phyloP scores from a whole-genome alignment of 2,329 filamentous ascomycete genomes.

The Tolypocladium tundrense region DNA sequence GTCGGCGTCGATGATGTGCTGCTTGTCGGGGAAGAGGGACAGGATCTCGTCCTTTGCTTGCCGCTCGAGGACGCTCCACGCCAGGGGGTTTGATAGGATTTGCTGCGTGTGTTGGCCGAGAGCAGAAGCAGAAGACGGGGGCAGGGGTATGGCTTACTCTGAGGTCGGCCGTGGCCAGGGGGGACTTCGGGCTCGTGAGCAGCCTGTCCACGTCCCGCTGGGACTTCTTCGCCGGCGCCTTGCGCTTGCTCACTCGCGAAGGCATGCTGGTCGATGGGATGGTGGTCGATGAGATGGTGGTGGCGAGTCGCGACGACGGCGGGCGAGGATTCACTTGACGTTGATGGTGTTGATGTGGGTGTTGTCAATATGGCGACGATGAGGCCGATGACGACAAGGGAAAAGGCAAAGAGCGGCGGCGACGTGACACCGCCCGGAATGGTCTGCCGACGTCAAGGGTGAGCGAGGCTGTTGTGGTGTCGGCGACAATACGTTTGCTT shows the following conservation, averaged over 20 bases:
- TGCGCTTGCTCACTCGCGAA: slow-evolving; percentile 44
- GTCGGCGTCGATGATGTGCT: slow-evolving; percentile 25
- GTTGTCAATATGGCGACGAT: not conserved
- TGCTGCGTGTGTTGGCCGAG: slow-evolving; percentile 13
- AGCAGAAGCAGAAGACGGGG: not conserved
- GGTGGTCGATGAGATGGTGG: not conserved
- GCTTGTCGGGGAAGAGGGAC: slow-evolving; percentile 24
- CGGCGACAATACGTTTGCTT: not conserved
- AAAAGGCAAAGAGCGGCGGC: not conserved
- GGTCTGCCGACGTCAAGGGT: not conserved
- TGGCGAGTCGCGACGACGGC: no score
- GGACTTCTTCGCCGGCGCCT: slow-evolving; percentile 54
- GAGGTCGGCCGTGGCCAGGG: slow-evolving; percentile 26
- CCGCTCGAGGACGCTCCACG: slow-evolving; percentile 25
- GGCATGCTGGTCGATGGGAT: not conserved
- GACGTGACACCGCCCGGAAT: not conserved
- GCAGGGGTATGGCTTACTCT: slow-evolving; percentile 16
- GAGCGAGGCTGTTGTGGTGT: not conserved
- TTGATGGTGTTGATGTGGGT: not conserved
- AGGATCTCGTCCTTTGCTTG: slow-evolving; percentile 25
- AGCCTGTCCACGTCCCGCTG: slow-evolving; percentile 56
- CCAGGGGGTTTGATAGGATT: slow-evolving; percentile 25
- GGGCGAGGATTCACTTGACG: not conserved
- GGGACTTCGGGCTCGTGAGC: slow-evolving; percentile 33
- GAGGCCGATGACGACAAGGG: not conserved